These are phyloP conservation scores for Saprolegnia diclina DNA, from an alignment of 352 stramenopile genomes.

Conservation along the genomic window DNA sequence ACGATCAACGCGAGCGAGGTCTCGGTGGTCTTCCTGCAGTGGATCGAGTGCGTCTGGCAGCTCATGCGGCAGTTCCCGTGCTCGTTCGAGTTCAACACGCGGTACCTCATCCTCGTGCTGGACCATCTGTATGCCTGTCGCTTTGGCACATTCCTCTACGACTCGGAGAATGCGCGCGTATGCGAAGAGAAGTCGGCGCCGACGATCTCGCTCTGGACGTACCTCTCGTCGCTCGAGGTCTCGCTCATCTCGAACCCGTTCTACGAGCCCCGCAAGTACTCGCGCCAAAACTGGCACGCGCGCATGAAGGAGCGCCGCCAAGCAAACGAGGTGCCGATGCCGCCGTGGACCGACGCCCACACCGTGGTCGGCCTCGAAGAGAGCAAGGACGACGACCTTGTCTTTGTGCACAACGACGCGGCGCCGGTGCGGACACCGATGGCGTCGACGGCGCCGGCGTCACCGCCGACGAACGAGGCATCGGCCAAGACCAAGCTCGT, in stretches of 20 bases:
- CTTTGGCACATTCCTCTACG: conserved; percentile 94
- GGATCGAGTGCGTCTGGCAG: conserved; percentile 85
- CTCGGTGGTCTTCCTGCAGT: conserved; percentile 96
- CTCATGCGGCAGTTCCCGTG: conserved; percentile 65
- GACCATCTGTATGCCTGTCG: conserved; percentile 78
- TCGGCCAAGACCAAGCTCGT: conserved; percentile 10
- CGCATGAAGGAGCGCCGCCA: conserved; percentile 54
- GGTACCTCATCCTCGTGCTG: conserved; percentile 71
- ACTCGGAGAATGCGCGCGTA: conserved; percentile 81
- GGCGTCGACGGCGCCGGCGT: neutral
- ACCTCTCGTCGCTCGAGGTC: conserved; percentile 53
- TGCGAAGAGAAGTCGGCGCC: conserved; percentile 44
- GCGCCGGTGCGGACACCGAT: neutral
- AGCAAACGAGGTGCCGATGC: conserved; percentile 41
- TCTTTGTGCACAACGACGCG: conserved; percentile 19
- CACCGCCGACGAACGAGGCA: neutral
- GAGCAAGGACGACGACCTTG: conserved; percentile 25
- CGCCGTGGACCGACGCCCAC: conserved; percentile 14
- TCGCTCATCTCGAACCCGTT: conserved; percentile 67
- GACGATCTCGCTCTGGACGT: conserved; percentile 76
- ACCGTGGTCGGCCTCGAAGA: conserved; percentile 21
- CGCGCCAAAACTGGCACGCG: conserved; percentile 45
- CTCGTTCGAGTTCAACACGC: conserved; percentile 83
- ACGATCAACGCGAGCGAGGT: conserved; percentile 87
- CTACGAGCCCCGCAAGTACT: conserved; percentile 45